These are phyloP conservation scores for Rubia yunnanensis DNA, from an alignment of 257 asterid species.

Conservation along the genomic window DNA sequence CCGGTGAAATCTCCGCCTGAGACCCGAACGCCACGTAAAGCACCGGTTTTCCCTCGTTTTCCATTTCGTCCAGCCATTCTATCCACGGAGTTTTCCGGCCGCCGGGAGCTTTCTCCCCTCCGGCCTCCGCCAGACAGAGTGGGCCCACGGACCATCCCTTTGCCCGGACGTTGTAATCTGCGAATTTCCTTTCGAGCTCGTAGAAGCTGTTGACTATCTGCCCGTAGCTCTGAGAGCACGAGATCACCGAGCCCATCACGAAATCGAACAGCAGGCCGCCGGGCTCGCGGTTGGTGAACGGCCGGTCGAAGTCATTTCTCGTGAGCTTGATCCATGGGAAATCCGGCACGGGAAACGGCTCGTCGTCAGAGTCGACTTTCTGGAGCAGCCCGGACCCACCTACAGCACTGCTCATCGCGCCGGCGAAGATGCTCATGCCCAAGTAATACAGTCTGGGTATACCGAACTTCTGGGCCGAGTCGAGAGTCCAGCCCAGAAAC, in stretches of 20 bases:
- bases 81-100: constrained; percentile 24
- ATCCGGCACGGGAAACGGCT: constrained; percentile 23
- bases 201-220: constrained; percentile 40
- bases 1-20: constrained; percentile 42
- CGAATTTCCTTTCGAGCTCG: constrained; percentile 41
- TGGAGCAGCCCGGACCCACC: constrained; percentile 6
- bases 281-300: constrained; percentile 22
- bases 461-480: constrained; percentile 32
- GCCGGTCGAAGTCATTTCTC: constrained; percentile 35
- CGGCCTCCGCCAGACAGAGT: constrained; percentile 30
- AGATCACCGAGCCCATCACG: background rate
- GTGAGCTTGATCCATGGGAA: constrained; percentile 47
- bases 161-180: constrained; percentile 7
- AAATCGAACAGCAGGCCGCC: constrained; percentile 27
- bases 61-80: constrained; percentile 49
- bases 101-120: background rate
- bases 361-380: constrained; percentile 24
- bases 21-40: constrained; percentile 72
- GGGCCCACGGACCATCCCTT: constrained; percentile 51
- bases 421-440: constrained; percentile 41
- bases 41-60: constrained; percentile 23
- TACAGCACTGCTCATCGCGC: background rate
- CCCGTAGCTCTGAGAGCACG: constrained; percentile 42
- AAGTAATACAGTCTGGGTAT: constrained; percentile 42
- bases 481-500: constrained; percentile 56